Base-by-base conservation (phyloP, 192 early-diverging fungal genomes). In the Spizellomyces punctatus region DNA sequence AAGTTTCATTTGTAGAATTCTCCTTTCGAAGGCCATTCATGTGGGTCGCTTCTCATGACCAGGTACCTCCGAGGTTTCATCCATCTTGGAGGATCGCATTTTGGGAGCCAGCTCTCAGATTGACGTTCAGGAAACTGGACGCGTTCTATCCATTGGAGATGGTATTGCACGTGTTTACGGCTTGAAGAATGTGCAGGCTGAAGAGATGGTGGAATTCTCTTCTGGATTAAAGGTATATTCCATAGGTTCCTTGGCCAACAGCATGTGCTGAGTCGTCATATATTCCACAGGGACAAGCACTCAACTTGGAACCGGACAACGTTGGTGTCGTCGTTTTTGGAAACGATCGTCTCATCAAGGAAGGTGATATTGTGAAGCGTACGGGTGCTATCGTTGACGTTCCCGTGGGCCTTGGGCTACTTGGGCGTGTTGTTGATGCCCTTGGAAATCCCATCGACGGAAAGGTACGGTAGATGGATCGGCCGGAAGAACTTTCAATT, bases 201-300 rank as follows among this genome's bases (percentile, higher is more conserved):
- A 99, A 85, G 97, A 99, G 89, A 97, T 99, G 95, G 97, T 99
- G 82, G 98, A 99, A 78, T 99, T 99, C 89, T 97, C 95, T 77
- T 96, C 94, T 82, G 98, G 98, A 81, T 83, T 99, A 67, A 93
- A 94, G 92, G 94, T 91, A 85, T 16, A 61, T 55, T 14, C 17
- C 16, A 46, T 36, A 41, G 43, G 27, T 22, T 69, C 54, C 19
- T 65, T 46, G 41, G 60, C 60, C 55, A n/a, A 22, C 10, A n/a
- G 27, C 27, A 36, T 36, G 0, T 3, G 27, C 27, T 36, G 27
- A 36, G 27, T 36, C 27, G 16, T 46, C 41, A 21, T 62, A 7
- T 17, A 17, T 17, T 14, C 27, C 27, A 36, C 73, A 98, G 95
- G 97, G 97, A 80, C 96, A 96, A 95, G 95, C 97, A 62, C 91